Conservation (phyloP, 2,329 filamentous ascomycete genomes). For the Apiospora arundinis region DNA sequence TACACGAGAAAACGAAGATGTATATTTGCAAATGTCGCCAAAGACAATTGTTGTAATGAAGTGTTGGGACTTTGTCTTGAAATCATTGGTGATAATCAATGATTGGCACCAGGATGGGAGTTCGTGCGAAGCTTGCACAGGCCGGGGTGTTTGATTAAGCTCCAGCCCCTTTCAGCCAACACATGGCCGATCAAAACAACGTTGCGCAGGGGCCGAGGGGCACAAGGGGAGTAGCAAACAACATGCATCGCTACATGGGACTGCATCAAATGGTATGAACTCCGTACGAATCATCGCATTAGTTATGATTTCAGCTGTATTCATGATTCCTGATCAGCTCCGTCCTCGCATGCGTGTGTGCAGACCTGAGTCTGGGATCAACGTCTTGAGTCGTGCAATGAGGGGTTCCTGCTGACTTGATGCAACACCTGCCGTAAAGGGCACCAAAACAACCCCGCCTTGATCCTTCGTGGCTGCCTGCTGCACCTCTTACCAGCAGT, state of each 20-base stretch:
- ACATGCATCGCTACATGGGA: not conserved
- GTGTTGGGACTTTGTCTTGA: not conserved
- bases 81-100: not conserved
- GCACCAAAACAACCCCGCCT: not conserved
- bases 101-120: not conserved
- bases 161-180: not conserved
- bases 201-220: no score
- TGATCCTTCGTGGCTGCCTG: constrained; percentile 1
- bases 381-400: not conserved
- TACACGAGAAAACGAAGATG: not conserved
- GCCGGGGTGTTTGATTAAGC: not conserved
- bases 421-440: not conserved
- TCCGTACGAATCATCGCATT: no score
- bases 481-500: no score
- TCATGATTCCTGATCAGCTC: not conserved
- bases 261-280: no score
- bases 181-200: not conserved
- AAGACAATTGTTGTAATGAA: no score
- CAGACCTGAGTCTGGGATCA: not conserved
- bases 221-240: not conserved
- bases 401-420: not conserved
- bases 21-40: no score
- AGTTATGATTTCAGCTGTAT: not conserved
- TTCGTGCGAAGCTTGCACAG: not conserved
- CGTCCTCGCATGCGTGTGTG: not conserved